phyloP scores from a whole-genome alignment of 345 rosid species.

The Salix exigua region DNA sequence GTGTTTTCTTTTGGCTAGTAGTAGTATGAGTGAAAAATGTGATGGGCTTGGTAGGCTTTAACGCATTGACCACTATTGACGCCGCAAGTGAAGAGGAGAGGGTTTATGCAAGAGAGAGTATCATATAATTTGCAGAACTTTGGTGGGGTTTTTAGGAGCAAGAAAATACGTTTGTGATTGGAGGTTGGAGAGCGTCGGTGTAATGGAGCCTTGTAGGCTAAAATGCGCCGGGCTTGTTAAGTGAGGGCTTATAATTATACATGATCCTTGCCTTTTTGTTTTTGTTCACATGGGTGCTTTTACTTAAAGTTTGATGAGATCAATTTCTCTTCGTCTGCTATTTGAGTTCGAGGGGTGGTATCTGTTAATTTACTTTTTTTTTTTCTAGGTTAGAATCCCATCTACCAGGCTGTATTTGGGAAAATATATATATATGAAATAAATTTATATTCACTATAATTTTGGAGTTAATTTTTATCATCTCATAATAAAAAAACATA shows the following conservation, averaged over 20 bases:
- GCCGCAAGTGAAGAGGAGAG: background rate
- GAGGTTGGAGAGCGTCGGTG: conserved; percentile 11
- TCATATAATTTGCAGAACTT: no score
- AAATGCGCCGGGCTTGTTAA: conserved; percentile 17
- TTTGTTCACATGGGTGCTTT: background rate
- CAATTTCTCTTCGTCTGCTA: background rate
- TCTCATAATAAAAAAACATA: no score
- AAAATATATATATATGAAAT: no score
- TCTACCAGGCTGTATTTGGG: no score
- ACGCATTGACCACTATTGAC: background rate
- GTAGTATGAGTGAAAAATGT: background rate
- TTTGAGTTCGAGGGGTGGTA: no score
- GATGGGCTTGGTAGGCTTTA: background rate
- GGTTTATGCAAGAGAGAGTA: background rate
- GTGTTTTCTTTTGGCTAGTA: background rate
- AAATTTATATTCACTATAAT: no score
- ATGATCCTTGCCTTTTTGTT: background rate
- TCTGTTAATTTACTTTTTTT: no score
- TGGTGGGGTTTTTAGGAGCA: background rate
- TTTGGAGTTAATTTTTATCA: no score
- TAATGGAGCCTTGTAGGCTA: conserved; percentile 21
- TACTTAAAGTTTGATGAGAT: background rate
- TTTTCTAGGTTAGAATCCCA: no score
- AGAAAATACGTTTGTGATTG: background rate
- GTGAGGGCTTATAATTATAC: background rate